Evolutionary conservation across 208 protist species (phyloP).

Genomic region (Trypanosomatidae sp.): DNA sequence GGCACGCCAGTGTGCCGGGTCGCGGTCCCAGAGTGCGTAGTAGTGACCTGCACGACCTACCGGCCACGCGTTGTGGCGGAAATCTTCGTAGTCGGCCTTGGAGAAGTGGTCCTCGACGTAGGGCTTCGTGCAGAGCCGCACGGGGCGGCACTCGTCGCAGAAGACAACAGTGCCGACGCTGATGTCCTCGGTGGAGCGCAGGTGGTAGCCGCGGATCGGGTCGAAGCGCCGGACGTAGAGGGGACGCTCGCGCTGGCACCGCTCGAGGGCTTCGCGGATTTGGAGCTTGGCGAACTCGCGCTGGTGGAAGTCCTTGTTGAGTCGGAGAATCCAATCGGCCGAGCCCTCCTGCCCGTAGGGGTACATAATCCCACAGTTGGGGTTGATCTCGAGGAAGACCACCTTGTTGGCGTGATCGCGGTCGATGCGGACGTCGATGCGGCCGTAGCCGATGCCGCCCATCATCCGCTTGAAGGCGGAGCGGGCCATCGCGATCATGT

Average conservation of each 20-base stretch:
- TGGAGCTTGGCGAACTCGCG: conserved; percentile 81
- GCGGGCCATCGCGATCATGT: conserved; percentile 68
- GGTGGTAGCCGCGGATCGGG: conserved; percentile 63
- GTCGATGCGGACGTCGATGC: conserved; percentile 86
- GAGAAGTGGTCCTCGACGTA: conserved; percentile 48
- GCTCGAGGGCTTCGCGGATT: conserved; percentile 63
- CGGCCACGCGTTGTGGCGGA: conserved; percentile 74
- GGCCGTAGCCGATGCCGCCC: conserved; percentile 88
- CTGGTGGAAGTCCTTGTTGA: conserved; percentile 68
- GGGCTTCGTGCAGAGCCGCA: conserved; percentile 80
- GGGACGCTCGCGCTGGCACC: conserved; percentile 31
- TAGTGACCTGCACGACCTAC: conserved; percentile 67
- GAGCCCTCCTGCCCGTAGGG: conserved; percentile 82
- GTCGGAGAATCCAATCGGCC: conserved; percentile 85
- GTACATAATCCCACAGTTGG: conserved; percentile 93
- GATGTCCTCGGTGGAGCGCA: conserved; percentile 63
- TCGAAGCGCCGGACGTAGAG: conserved; percentile 60
- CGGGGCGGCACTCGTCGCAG: conserved; percentile 55
- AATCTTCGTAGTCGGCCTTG: conserved; percentile 53
- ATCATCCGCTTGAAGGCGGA: conserved; percentile 88
- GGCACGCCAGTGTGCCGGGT: conserved; percentile 59
- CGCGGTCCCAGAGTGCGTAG: conserved; percentile 83
- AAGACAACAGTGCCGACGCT: conserved; percentile 53
- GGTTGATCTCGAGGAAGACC: conserved; percentile 91
- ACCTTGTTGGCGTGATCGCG: conserved; percentile 45